Percentiles rank a stretch among this genome's conserved stretches.
Evolutionary conservation across 202 grass and related monocot species (phyloP).

Genomic region (Thinopyrum obtusiflorum): DNA sequence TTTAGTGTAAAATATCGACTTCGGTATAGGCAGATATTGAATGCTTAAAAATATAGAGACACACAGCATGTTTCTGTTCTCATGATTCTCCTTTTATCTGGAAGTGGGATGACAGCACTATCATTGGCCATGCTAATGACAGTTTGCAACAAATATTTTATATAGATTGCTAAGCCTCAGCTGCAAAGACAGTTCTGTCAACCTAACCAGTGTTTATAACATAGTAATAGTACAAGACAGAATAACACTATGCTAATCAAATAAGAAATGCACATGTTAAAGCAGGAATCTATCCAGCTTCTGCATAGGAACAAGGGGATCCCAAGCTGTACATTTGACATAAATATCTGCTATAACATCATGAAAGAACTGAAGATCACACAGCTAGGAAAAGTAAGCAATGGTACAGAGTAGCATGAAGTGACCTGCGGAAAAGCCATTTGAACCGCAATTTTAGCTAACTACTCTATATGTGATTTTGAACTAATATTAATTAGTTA

Average conservation of each 20-base stretch:
- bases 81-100: neutral
- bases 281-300: neutral
- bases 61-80: neutral
- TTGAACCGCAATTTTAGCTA: neutral
- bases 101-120: neutral
- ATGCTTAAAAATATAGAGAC: neutral
- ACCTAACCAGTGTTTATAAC: neutral
- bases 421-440: neutral
- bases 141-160: neutral
- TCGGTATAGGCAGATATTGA: neutral
- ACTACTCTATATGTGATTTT: neutral
- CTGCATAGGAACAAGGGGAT: neutral
- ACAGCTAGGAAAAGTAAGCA: neutral
- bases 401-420: neutral
- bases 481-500: neutral
- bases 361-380: neutral
- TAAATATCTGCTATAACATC: neutral
- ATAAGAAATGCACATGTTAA: neutral
- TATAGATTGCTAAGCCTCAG: neutral
- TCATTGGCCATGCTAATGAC: neutral
- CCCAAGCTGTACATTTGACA: neutral
- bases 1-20: neutral
- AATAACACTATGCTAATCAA: neutral
- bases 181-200: conserved; percentile 1
- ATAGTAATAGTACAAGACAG: neutral